Conservation (phyloP, 306 rosid species). For the Trifolium dubium region DNA sequence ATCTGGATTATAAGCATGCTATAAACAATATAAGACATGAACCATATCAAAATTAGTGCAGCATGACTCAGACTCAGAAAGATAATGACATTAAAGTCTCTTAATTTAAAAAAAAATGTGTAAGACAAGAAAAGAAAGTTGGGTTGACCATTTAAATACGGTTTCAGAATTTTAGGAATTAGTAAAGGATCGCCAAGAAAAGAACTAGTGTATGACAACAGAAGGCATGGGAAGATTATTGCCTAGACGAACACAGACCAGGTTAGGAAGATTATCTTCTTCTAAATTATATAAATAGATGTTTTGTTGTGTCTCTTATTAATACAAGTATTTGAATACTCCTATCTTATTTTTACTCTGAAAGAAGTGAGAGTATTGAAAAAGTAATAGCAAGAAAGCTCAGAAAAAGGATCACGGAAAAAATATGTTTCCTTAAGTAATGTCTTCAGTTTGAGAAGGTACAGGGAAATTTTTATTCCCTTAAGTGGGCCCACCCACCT, state of each 20-base stretch:
- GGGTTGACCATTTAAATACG: not conserved
- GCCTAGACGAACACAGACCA: not conserved
- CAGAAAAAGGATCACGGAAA: too few species aligned
- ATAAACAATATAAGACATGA: conserved; percentile 36
- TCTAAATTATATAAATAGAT: too few species aligned
- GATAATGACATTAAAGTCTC: not conserved
- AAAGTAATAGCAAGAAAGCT: too few species aligned
- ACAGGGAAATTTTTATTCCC: not conserved
- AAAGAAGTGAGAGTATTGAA: too few species aligned
- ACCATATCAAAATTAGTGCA: conserved; percentile 34
- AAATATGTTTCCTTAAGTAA: too few species aligned
- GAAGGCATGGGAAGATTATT: not conserved
- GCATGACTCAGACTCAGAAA: conserved; percentile 19
- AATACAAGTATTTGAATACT: too few species aligned
- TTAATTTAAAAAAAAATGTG: not conserved
- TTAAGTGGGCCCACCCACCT: not conserved
- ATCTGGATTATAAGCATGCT: conserved; percentile 94
- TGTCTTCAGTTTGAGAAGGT: too few species aligned
- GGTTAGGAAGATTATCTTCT: not conserved
- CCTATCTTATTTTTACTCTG: too few species aligned
- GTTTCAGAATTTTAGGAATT: conserved; percentile 2
- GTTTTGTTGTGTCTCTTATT: too few species aligned
- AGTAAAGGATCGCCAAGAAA: not conserved
- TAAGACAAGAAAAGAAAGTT: too few species aligned
- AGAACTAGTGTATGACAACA: not conserved